phyloP scores from a whole-genome alignment of 2,329 filamentous ascomycete species.

The Scedosporium dehoogii region DNA sequence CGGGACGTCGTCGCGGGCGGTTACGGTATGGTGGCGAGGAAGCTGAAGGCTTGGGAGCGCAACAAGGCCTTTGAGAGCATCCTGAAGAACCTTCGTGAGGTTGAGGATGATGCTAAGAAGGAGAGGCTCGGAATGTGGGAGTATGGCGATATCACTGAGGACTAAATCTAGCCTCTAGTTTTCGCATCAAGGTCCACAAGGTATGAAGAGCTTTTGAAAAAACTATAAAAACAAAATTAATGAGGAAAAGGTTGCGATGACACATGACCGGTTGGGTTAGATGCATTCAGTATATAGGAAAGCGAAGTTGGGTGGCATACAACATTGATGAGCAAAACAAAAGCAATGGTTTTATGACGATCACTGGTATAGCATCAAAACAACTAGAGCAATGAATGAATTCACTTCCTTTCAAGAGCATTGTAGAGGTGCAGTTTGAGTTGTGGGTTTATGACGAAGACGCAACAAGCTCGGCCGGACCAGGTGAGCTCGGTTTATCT shows the following conservation, averaged over 20 bases:
- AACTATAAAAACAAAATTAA: neutral
- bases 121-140: slow-evolving; percentile 89
- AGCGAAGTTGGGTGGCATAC: neutral
- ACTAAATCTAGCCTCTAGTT: slow-evolving; percentile 36
- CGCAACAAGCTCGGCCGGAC: no score
- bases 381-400: no score
- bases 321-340: no score
- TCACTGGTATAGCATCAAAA: no score
- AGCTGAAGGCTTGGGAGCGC: slow-evolving; percentile 86
- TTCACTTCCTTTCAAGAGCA: no score
- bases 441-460: no score
- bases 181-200: neutral
- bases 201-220: neutral
- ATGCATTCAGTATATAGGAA: no score
- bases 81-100: slow-evolving; percentile 60
- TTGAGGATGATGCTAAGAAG: slow-evolving; percentile 70
- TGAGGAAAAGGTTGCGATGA: no score
- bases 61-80: slow-evolving; percentile 58
- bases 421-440: no score
- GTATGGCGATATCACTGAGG: slow-evolving; percentile 92
- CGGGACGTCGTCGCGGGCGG: slow-evolving; percentile 76
- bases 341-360: no score
- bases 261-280: no score
- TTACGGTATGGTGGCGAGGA: slow-evolving; percentile 81
- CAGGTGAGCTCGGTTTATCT: no score